These are phyloP conservation scores for Harringtonia lauricola DNA, from an alignment of 2,329 filamentous ascomycete species.

Conservation along the genomic window DNA sequence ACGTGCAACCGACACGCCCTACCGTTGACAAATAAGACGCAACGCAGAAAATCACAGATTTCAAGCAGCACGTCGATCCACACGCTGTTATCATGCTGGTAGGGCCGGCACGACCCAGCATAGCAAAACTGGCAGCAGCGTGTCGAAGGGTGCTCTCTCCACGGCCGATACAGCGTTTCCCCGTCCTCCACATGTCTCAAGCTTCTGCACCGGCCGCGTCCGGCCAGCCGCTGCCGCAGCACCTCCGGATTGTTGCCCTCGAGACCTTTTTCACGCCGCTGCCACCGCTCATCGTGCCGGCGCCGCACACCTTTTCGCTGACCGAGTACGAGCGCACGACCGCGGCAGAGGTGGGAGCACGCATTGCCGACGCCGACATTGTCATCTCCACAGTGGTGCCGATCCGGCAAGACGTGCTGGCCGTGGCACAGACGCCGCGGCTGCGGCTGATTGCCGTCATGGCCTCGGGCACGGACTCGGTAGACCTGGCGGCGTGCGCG, in stretches of 20 bases:
- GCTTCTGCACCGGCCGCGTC: too few species aligned
- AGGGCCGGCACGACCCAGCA: too few species aligned
- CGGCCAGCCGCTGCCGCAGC: slow-evolving; percentile 8
- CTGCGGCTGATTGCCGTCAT: slow-evolving; percentile 18
- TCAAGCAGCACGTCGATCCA: too few species aligned
- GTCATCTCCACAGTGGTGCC: slow-evolving; percentile 22
- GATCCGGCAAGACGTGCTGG: slow-evolving; percentile 15
- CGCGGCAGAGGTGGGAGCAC: slow-evolving; percentile 15
- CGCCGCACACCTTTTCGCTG: slow-evolving; percentile 19
- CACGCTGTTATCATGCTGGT: too few species aligned
- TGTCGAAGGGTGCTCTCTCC: too few species aligned
- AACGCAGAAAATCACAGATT: too few species aligned
- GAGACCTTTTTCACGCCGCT: slow-evolving; percentile 21
- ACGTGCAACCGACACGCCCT: too few species aligned
- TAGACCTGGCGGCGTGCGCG: slow-evolving; percentile 14
- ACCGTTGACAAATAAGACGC: too few species aligned
- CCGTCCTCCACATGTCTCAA: too few species aligned
- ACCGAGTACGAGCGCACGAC: slow-evolving; percentile 16
- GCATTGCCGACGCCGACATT: slow-evolving; percentile 24
- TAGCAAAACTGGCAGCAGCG: too few species aligned
- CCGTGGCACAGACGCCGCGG: slow-evolving; percentile 15
- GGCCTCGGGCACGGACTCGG: slow-evolving; percentile 18
- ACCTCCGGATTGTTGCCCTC: slow-evolving; percentile 23
- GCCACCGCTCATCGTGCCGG: slow-evolving; percentile 15
- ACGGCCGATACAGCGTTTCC: too few species aligned